Evolutionary conservation across 139 green algal species (phyloP).

Genomic region (Klebsormidium nitens): DNA sequence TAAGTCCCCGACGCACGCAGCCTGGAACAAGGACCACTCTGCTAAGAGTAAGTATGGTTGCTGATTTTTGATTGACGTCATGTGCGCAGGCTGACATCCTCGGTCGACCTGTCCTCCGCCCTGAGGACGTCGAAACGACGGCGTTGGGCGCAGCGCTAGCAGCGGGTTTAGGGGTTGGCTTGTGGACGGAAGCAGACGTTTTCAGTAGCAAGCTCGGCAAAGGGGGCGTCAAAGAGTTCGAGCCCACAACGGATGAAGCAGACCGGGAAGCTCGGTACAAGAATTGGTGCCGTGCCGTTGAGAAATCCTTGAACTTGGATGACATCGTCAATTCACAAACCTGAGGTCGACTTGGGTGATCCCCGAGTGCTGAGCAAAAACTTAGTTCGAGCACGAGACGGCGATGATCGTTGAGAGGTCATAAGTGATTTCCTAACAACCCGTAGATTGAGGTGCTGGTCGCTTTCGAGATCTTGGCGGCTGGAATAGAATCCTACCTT

Average conservation of each 20-base stretch:
- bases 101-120: constrained; percentile 70
- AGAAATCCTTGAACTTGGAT: constrained; percentile 19
- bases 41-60: too few species aligned
- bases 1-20: neutral
- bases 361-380: too few species aligned
- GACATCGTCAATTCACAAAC: too few species aligned
- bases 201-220: constrained; percentile 5
- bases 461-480: too few species aligned
- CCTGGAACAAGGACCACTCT: too few species aligned
- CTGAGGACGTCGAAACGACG: constrained; percentile 85
- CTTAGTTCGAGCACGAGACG: too few species aligned
- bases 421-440: too few species aligned
- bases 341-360: too few species aligned
- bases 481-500: too few species aligned
- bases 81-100: neutral
- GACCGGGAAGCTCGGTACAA: constrained; percentile 2
- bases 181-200: constrained; percentile 58
- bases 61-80: neutral
- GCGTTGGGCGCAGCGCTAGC: constrained; percentile 82
- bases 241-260: neutral
- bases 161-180: constrained; percentile 73
- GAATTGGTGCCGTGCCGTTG: constrained; percentile 4
- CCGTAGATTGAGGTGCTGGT: too few species aligned
- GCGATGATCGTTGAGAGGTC: too few species aligned
- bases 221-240: neutral